Percentiles rank a stretch among this genome's conserved stretches.
Evolutionary conservation across 1,139 yeast genomes (phyloP).

Genomic region (Chernovozyma sophiae-reginae): DNA sequence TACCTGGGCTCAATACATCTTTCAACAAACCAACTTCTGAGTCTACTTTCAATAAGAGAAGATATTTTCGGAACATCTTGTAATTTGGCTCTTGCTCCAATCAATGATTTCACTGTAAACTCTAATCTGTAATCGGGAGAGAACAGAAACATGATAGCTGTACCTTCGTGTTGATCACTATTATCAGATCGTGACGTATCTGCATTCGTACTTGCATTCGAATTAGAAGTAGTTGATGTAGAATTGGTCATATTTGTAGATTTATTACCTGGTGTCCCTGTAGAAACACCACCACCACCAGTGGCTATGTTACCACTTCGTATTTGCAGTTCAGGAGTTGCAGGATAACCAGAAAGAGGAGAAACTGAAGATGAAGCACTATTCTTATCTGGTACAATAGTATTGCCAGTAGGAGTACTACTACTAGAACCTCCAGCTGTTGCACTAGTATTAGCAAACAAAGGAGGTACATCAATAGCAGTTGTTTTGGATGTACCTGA

Average conservation of each 20-base stretch:
- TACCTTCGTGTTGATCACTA: slow-evolving; percentile 31
- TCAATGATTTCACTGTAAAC: slow-evolving; percentile 77
- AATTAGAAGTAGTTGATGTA: not conserved
- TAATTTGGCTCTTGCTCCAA: slow-evolving; percentile 88
- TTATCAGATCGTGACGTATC: not conserved
- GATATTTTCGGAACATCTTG: slow-evolving; percentile 93
- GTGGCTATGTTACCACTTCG: not conserved
- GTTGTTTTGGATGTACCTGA: not conserved
- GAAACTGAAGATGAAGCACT: not conserved
- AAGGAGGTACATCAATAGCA: no score
- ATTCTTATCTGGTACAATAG: not conserved
- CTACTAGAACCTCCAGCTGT: not conserved
- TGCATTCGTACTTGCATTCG: not conserved
- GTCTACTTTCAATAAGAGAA: slow-evolving; percentile 72
- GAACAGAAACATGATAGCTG: slow-evolving; percentile 83
- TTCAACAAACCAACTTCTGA: slow-evolving; percentile 87
- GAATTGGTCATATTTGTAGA: not conserved
- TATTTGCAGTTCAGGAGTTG: not conserved
- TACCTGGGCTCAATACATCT: slow-evolving; percentile 92
- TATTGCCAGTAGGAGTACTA: not conserved
- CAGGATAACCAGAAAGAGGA: not conserved
- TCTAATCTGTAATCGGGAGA: slow-evolving; percentile 88
- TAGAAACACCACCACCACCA: not conserved
- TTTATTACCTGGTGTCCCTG: not conserved
- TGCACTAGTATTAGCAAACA: no score